These are phyloP conservation scores for Streptanthus diversifolius DNA, from an alignment of 345 rosid species.

Conservation along the genomic window DNA sequence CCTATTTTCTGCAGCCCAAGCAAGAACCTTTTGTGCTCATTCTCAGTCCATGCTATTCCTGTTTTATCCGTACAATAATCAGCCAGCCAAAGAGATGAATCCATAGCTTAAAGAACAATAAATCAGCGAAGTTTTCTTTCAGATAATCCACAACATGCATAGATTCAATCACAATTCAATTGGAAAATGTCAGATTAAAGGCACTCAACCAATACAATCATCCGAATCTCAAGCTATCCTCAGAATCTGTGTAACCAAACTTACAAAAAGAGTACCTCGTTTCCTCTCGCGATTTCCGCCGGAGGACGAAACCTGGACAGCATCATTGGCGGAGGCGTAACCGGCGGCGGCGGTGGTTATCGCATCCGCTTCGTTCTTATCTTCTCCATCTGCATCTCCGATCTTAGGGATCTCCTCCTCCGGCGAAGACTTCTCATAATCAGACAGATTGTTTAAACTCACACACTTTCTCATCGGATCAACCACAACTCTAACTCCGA, in stretches of 20 bases:
- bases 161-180: conserved; percentile 16
- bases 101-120: background rate
- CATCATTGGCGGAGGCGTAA: conserved; percentile 88
- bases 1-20: conserved; percentile 87
- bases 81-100: background rate
- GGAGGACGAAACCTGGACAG: conserved; percentile 45
- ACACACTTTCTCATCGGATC: conserved; percentile 94
- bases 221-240: background rate
- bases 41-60: conserved; percentile 98
- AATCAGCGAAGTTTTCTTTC: background rate
- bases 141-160: conserved; percentile 17
- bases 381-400: conserved; percentile 12
- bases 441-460: conserved; percentile 82
- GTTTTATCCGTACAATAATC: background rate
- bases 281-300: conserved; percentile 63
- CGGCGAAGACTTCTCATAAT: conserved; percentile 56
- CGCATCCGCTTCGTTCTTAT: conserved; percentile 28
- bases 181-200: background rate
- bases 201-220: background rate
- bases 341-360: conserved; percentile 31
- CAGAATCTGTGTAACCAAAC: background rate
- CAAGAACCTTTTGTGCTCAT: conserved; percentile 87
- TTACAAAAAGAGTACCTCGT: conserved; percentile 53
- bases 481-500: conserved; percentile 84
- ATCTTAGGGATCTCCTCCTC: conserved; percentile 34